phyloP scores from a whole-genome alignment of 2,329 filamentous ascomycete species.

The Sordariomycetes sp. region DNA sequence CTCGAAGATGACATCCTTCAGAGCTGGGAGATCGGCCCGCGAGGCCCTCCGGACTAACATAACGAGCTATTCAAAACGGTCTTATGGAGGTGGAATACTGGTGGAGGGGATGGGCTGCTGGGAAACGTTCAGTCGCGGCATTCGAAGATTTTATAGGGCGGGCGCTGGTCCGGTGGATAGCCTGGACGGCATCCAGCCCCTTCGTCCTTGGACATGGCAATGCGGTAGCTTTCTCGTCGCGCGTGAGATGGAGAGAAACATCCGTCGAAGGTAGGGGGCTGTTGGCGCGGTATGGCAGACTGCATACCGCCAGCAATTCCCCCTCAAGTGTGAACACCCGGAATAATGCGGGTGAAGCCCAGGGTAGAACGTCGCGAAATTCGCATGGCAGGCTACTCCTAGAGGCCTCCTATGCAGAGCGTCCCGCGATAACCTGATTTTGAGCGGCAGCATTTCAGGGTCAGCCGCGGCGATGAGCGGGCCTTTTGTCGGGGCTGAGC shows the following conservation, averaged over 20 bases:
- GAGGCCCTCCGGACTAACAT: conserved; percentile 10
- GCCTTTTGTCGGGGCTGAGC: not conserved
- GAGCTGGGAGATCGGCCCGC: conserved; percentile 9
- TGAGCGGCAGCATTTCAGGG: not conserved
- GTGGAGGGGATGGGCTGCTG: not conserved
- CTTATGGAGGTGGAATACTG: not conserved
- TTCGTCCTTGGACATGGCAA: too few species aligned
- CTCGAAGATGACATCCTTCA: conserved; percentile 9
- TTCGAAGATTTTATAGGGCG: too few species aligned
- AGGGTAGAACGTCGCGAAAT: not conserved
- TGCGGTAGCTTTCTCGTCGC: too few species aligned
- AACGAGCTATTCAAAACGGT: not conserved
- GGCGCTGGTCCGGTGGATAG: too few species aligned
- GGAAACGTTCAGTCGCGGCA: too few species aligned
- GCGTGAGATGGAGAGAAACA: not conserved
- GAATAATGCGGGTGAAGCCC: not conserved
- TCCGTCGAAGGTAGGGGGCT: not conserved
- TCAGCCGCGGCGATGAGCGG: not conserved
- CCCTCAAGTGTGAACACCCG: not conserved
- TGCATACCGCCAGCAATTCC: not conserved
- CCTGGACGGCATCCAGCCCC: too few species aligned
- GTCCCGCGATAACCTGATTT: not conserved
- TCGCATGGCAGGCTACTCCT: not conserved
- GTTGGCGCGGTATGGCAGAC: not conserved
- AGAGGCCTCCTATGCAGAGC: not conserved